These are phyloP conservation scores for Gyrodon lividus DNA, from an alignment of 768 basidiomycete genomes.

Conservation along the genomic window DNA sequence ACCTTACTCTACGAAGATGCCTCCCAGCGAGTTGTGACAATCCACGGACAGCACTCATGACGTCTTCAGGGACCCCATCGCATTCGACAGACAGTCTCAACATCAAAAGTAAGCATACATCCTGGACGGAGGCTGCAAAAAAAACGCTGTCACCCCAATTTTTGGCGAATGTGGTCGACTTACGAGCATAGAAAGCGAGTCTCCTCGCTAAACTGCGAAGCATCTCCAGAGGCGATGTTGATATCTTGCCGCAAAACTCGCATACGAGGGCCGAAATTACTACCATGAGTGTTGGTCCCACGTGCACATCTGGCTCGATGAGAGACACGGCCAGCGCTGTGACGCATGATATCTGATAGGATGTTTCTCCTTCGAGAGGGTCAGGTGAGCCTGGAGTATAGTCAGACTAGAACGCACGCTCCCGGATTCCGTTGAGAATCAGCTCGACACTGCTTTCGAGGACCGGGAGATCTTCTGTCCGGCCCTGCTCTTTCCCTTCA, in stretches of 20 bases:
- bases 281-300: constrained; percentile 63
- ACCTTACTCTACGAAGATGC: constrained; percentile 57
- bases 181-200: constrained; percentile 44
- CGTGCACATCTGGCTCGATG: constrained; percentile 34
- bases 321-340: constrained; percentile 46
- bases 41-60: constrained; percentile 41
- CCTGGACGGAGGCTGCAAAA: constrained; percentile 63
- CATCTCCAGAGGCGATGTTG: constrained; percentile 49
- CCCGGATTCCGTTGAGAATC: constrained; percentile 48
- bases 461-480: constrained; percentile 37
- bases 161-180: constrained; percentile 27
- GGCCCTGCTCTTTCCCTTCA: constrained; percentile 34
- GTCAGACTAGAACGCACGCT: constrained; percentile 40
- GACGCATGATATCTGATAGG: constrained; percentile 44
- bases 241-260: constrained; percentile 53
- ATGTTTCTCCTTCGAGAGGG: constrained; percentile 33
- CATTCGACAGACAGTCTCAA: constrained; percentile 62
- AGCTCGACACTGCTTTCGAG: constrained; percentile 58
- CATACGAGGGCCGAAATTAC: constrained; percentile 67
- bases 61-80: constrained; percentile 48
- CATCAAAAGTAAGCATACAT: constrained; percentile 71
- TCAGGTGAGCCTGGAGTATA: constrained; percentile 12
- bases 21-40: constrained; percentile 45
- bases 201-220: constrained; percentile 45
- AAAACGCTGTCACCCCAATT: not conserved